Evolutionary conservation across 1,284 basidiomycete genomes (phyloP).

Genomic region (Vanrija sp.): DNA sequence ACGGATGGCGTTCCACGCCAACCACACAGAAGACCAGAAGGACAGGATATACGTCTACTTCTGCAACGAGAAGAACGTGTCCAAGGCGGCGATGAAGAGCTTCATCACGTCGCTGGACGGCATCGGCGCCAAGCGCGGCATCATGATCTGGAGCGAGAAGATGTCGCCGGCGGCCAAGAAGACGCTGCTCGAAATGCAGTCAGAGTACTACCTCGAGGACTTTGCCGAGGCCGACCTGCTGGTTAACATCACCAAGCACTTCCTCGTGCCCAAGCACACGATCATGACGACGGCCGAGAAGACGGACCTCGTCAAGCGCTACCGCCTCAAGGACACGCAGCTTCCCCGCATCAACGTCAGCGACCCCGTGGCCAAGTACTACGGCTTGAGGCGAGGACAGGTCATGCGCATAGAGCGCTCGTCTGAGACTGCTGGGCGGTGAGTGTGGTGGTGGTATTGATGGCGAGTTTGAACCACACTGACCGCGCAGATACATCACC

Average conservation of each 20-base stretch:
- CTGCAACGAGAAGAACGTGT: slow-evolving; percentile 84
- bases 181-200: slow-evolving; percentile 84
- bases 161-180: slow-evolving; percentile 97
- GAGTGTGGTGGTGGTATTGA: slow-evolving; percentile 22
- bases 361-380: slow-evolving; percentile 96
- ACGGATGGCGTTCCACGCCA: slow-evolving; percentile 82
- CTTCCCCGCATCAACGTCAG: slow-evolving; percentile 92
- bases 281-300: slow-evolving; percentile 85
- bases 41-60: slow-evolving; percentile 94
- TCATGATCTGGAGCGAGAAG: slow-evolving; percentile 92
- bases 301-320: slow-evolving; percentile 78
- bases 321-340: slow-evolving; percentile 97
- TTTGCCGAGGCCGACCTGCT: slow-evolving; percentile 94
- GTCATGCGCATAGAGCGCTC: slow-evolving; percentile 98
- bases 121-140: slow-evolving; percentile 81
- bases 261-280: slow-evolving; percentile 89
- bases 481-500: slow-evolving; percentile 42
- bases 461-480: neutral
- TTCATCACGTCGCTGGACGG: slow-evolving; percentile 82
- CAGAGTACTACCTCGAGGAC: slow-evolving; percentile 85
- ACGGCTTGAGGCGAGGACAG: slow-evolving; percentile 89
- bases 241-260: slow-evolving; percentile 96
- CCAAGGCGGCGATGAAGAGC: slow-evolving; percentile 95
- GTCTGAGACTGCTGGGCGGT: slow-evolving; percentile 93
- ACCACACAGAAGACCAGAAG: slow-evolving; percentile 61